Percentiles rank a stretch among this genome's conserved stretches.
Conservation (phyloP, 208 protist species). For the Acanthamoeba castellanii region DNA sequence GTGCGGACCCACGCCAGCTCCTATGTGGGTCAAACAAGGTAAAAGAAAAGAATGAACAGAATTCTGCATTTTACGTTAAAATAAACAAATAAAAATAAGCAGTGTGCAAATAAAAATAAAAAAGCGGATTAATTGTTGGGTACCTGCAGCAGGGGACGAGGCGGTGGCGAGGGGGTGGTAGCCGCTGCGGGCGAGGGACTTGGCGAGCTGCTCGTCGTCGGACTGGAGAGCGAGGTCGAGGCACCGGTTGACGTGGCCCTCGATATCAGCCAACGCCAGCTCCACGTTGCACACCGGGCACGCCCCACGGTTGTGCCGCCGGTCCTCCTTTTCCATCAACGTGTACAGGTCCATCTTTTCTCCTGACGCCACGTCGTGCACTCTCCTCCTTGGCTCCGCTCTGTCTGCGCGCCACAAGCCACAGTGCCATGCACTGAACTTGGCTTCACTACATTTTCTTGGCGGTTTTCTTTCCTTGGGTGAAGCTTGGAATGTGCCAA, state of each 20-base stretch:
- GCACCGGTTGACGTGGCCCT: constrained; percentile 32
- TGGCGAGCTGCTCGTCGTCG: not conserved
- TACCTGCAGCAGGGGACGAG: not conserved
- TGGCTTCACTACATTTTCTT: too few species aligned
- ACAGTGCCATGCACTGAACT: too few species aligned
- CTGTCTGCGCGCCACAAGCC: not conserved
- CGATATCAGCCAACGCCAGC: constrained; percentile 18
- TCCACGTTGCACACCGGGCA: constrained; percentile 31
- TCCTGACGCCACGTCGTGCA: not conserved
- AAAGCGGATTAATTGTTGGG: too few species aligned
- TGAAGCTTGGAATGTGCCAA: too few species aligned
- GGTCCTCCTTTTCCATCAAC: constrained; percentile 2
- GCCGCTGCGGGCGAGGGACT: not conserved
- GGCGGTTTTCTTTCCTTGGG: too few species aligned
- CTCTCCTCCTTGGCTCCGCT: not conserved
- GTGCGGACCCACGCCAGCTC: not conserved
- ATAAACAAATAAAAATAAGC: not conserved
- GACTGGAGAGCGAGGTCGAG: constrained; percentile 17
- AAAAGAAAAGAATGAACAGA: not conserved
- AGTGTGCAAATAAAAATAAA: not conserved
- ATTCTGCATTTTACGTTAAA: not conserved
- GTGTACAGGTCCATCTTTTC: not conserved
- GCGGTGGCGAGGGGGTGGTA: not conserved
- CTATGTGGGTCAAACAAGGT: not conserved
- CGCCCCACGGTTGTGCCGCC: constrained; percentile 20